phyloP scores from a whole-genome alignment of 345 rosid species.

The Trapa incisa region DNA sequence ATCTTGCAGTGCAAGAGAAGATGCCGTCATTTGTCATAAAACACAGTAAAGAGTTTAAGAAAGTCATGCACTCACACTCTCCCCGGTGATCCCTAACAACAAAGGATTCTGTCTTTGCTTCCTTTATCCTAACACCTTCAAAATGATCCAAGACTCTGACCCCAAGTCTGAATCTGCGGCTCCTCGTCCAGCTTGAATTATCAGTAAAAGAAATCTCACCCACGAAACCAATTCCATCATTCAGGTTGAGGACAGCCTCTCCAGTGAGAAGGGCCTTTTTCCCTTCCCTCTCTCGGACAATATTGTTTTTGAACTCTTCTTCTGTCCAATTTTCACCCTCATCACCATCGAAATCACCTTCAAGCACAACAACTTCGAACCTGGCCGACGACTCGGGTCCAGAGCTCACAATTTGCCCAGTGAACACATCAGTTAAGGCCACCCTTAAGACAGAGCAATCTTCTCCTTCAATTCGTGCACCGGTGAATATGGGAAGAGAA shows the following conservation, averaged over 20 bases:
- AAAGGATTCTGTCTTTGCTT: slow-evolving; percentile 83
- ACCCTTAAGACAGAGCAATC: slow-evolving; percentile 52
- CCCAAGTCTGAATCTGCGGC: slow-evolving; percentile 90
- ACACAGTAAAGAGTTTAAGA: neutral
- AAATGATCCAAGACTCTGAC: slow-evolving; percentile 58
- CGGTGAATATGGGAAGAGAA: slow-evolving; percentile 88
- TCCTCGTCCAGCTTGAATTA: slow-evolving; percentile 99
- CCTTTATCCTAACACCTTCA: slow-evolving; percentile 48
- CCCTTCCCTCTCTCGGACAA: slow-evolving; percentile 92
- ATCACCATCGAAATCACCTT: slow-evolving; percentile 81
- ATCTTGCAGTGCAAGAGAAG: no score
- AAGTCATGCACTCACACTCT: slow-evolving; percentile 57
- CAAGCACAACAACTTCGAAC: slow-evolving; percentile 80
- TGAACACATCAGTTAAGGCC: slow-evolving; percentile 50
- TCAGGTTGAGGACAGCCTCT: slow-evolving; percentile 51
- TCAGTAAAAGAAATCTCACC: slow-evolving; percentile 83
- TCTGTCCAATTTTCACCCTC: slow-evolving; percentile 54
- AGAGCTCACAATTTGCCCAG: slow-evolving; percentile 45
- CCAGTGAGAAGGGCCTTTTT: slow-evolving; percentile 88
- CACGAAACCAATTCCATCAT: slow-evolving; percentile 49
- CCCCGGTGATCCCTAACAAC: slow-evolving; percentile 98
- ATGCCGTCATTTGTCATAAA: neutral
- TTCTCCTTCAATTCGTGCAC: slow-evolving; percentile 87
- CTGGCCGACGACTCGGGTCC: slow-evolving; percentile 64
- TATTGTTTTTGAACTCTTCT: slow-evolving; percentile 74